Percentiles rank a stretch among this genome's conserved stretches.
phyloP scores from a whole-genome alignment of 768 basidiomycete species.

The Nevesoporus exiguus region DNA sequence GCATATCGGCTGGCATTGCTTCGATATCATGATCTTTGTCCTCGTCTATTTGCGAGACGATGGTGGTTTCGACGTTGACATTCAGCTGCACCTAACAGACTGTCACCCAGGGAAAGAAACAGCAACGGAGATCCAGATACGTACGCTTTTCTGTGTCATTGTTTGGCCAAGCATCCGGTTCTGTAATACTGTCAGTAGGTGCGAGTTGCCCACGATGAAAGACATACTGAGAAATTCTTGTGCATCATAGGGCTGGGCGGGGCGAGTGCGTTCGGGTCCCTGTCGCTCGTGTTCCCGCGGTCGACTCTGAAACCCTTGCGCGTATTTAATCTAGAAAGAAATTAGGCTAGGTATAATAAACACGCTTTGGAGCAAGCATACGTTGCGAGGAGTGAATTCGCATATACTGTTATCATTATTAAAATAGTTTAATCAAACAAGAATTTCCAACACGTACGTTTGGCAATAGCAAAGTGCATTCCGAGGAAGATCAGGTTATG shows the following conservation, averaged over 20 bases:
- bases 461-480: conserved; percentile 35
- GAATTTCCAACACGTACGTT: conserved; percentile 18
- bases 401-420: conserved; percentile 22
- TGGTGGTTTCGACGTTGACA: conserved; percentile 33
- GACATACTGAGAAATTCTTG: conserved; percentile 26
- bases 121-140: not conserved
- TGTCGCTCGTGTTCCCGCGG: conserved; percentile 25
- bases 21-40: conserved; percentile 26
- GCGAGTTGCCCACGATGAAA: too few species aligned
- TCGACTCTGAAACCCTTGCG: conserved; percentile 31
- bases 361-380: conserved; percentile 6
- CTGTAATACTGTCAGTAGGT: conserved; percentile 10
- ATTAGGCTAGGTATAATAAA: not conserved
- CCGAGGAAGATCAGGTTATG: conserved; percentile 35
- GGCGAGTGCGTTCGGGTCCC: conserved; percentile 13
- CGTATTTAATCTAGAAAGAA: conserved; percentile 24
- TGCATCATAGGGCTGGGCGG: conserved; percentile 14
- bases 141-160: conserved; percentile 21
- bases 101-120: not conserved
- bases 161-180: conserved; percentile 22
- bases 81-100: conserved; percentile 19
- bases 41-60: conserved; percentile 32
- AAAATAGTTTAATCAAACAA: not conserved
- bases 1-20: conserved; percentile 1
- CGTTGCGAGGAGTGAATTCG: conserved; percentile 35